These are phyloP conservation scores for Delitschia confertaspora DNA, from an alignment of 495 filamentous ascomycete genomes.

Conservation along the genomic window DNA sequence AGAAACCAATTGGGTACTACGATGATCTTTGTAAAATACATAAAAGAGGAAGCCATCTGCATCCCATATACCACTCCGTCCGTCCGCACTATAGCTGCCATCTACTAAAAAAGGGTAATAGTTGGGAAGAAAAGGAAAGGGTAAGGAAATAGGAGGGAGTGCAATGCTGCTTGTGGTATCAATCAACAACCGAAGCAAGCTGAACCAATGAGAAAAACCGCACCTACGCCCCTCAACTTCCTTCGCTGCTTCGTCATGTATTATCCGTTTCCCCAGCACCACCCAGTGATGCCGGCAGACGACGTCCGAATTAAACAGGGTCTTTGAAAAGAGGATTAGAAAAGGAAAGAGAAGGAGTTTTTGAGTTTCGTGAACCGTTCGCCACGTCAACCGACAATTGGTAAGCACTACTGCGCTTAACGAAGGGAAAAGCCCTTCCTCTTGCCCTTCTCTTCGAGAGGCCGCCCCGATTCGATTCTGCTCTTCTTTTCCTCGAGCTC, in stretches of 20 bases:
- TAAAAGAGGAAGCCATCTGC: slow-evolving; percentile 16
- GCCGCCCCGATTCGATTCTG: slow-evolving; percentile 84
- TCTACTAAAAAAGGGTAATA: slow-evolving; percentile 20
- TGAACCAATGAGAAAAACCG: slow-evolving; percentile 21
- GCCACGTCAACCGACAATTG: slow-evolving; percentile 1
- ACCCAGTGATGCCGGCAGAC: slow-evolving; percentile 26
- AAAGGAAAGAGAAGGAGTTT: slow-evolving; percentile 21
- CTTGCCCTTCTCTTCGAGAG: slow-evolving; percentile 87
- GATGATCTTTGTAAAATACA: slow-evolving; percentile 31
- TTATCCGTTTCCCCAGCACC: slow-evolving; percentile 24
- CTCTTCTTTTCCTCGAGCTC: slow-evolving; percentile 97
- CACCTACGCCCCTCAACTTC: slow-evolving; percentile 6
- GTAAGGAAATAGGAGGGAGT: slow-evolving; percentile 23
- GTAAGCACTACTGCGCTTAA: slow-evolving; percentile 39
- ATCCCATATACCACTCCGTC: slow-evolving; percentile 7
- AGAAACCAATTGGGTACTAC: slow-evolving; percentile 27
- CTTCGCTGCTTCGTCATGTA: slow-evolving; percentile 17
- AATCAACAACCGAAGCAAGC: slow-evolving; percentile 30
- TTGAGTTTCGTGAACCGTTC: slow-evolving; percentile 13
- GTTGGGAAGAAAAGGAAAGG: slow-evolving; percentile 1
- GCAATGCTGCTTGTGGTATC: slow-evolving; percentile 32
- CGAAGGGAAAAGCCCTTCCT: slow-evolving; percentile 98
- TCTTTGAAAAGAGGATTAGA: slow-evolving; percentile 23
- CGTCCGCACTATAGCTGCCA: slow-evolving; percentile 19
- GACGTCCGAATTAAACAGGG: slow-evolving; percentile 26